Conservation (phyloP, 2,329 filamentous ascomycete species). For the Xylaria sp. region DNA sequence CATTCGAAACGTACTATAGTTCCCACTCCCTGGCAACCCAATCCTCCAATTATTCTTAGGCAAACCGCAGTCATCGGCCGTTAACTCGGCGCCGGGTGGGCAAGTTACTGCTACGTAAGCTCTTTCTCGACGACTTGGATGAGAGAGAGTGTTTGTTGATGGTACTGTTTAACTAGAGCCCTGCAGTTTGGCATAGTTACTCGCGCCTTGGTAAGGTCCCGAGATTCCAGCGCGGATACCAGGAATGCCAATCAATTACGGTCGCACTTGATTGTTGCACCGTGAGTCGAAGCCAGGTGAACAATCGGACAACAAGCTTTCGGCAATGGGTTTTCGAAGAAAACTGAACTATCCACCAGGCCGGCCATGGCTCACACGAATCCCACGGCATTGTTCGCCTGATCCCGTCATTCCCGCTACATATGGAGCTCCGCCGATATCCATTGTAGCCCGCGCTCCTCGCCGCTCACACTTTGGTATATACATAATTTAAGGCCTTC, state of each 20-base stretch:
- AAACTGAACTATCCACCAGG: conserved; percentile 2
- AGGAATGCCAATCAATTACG: conserved; percentile 9
- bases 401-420: too few relatives aligned
- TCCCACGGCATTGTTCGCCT: conserved; percentile 2
- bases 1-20: conserved; percentile 29
- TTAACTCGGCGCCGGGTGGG: conserved; percentile 11
- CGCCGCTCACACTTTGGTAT: neutral
- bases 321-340: neutral
- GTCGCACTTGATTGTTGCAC: neutral
- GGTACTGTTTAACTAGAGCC: neutral
- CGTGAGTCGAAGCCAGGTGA: neutral
- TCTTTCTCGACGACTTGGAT: neutral
- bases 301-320: neutral
- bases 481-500: neutral
- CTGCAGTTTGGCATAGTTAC: neutral
- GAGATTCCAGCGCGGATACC: neutral
- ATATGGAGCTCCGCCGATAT: conserved; percentile 9
- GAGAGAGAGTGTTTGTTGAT: neutral
- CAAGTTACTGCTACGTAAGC: neutral
- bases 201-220: neutral
- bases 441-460: neutral
- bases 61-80: neutral
- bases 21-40: neutral
- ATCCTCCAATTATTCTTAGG: conserved; percentile 7
- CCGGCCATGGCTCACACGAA: neutral